Evolutionary conservation across 2,329 filamentous ascomycete genomes (phyloP), one percentile per base, ranked within the genome.

Genomic region (Colletotrichum eleusines): DNA sequence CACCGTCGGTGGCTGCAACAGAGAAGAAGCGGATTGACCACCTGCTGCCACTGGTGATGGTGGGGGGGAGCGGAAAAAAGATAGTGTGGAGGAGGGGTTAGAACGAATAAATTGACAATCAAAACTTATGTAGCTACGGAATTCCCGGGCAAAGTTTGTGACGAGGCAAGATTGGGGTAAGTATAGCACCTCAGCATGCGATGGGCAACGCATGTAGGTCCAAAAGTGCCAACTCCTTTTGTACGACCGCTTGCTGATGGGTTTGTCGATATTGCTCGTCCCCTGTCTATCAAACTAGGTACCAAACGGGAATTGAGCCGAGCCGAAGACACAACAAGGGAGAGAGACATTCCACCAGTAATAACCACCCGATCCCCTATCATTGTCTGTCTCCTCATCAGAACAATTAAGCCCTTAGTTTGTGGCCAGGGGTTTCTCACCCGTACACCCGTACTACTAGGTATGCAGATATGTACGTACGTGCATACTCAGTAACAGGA

Each of bases 271-370:
- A 26, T 55, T 61, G 38, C 12, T 33, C 18, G 38, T 67, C 63
- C 50, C 67, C 57, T 50, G 62, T 67, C 63, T 67, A 50, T 50
- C 55, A 61, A 69, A 40, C 54, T 40, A 60, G 65, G 14, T 67
- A 50, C 57, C 55, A 61, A 69, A 40, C 54, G 48, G 66, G 65
- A 20, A 40, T 40, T 57, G 54, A 20, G 57, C 57, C 51, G 48
- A 63, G 42, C 58, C 46, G 42, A 44, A 62, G 31, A 63, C 33
- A 28, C 48, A 51, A 51, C 44, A 55, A 67, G 60, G 67, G 63
- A 23, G 51, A 23, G 63, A 57, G 50, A 44, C 57, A 20, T 62
- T 57, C 55, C 44, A 50, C n/a, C 44, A 23, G 31, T 50, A 33
- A 33, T 7, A 14, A 28, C 63, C 55, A 23, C 35, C 63, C 40